phyloP scores from a whole-genome alignment of 2,329 filamentous ascomycete species.

The Verticillium nubilum region DNA sequence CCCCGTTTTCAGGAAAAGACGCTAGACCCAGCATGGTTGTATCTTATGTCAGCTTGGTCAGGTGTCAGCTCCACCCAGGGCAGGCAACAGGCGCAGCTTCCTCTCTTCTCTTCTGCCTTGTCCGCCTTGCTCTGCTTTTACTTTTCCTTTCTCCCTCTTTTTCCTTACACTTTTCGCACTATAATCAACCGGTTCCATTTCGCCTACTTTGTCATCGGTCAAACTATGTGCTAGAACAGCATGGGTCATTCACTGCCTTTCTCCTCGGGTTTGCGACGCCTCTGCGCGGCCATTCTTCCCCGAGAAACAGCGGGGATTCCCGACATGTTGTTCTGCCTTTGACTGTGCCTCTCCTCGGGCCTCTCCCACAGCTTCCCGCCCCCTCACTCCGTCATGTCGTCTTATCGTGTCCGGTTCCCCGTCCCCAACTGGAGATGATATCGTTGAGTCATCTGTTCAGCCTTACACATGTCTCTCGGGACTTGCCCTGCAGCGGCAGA shows the following conservation, averaged over 20 bases:
- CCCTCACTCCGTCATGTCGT: neutral
- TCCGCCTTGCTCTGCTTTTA: constrained; percentile 6
- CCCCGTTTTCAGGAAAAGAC: neutral
- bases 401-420: neutral
- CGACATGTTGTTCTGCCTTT: neutral
- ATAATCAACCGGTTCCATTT: constrained; percentile 56
- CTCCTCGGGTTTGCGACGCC: neutral
- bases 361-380: neutral
- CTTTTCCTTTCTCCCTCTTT: constrained; percentile 22
- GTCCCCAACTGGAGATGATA: neutral
- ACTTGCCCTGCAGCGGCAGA: neutral
- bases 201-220: constrained; percentile 48
- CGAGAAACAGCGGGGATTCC: neutral
- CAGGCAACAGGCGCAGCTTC: neutral
- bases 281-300: constrained; percentile 6
- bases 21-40: neutral
- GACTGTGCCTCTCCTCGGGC: constrained; percentile 13
- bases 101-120: neutral
- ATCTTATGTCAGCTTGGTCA: neutral
- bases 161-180: constrained; percentile 49
- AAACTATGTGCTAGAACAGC: constrained; percentile 55
- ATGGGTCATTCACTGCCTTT: constrained; percentile 9
- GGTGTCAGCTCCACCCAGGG: neutral
- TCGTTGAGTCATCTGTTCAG: neutral
- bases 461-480: neutral